Evolutionary conservation across 768 basidiomycete species (phyloP).

Genomic region (Pilatotrama ljubarskyi): DNA sequence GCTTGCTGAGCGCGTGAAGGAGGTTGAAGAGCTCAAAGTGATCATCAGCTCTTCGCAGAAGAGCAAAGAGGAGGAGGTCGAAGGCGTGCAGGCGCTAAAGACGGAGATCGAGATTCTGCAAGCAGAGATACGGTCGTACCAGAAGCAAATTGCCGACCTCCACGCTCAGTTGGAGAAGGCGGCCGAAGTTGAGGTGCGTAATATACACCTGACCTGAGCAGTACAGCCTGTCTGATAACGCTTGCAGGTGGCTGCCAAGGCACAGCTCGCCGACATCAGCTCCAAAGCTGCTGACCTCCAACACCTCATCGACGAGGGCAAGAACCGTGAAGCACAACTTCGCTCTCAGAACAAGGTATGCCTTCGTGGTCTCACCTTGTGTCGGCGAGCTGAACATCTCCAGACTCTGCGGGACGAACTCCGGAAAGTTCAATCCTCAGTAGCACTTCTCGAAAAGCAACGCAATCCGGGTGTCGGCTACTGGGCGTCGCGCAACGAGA

Average conservation of each 20-base stretch:
- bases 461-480: constrained; percentile 94
- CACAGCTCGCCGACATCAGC: constrained; percentile 49
- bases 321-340: constrained; percentile 66
- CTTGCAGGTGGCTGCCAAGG: constrained; percentile 43
- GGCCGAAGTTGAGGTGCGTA: constrained; percentile 63
- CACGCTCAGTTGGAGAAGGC: constrained; percentile 48
- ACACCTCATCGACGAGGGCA: constrained; percentile 71
- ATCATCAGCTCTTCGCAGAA: constrained; percentile 57
- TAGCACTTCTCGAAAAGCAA: constrained; percentile 84
- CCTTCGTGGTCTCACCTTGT: not conserved
- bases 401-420: constrained; percentile 92
- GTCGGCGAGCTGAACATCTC: not conserved
- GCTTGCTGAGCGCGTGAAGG: constrained; percentile 72
- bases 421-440: constrained; percentile 93
- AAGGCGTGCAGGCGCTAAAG: constrained; percentile 49
- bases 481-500: constrained; percentile 60
- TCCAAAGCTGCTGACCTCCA: constrained; percentile 55
- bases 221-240: not conserved
- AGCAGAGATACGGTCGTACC: constrained; percentile 47
- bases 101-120: constrained; percentile 54
- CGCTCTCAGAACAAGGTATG: constrained; percentile 79
- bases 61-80: constrained; percentile 60
- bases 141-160: constrained; percentile 57
- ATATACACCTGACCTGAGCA: no score
- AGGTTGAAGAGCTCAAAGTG: constrained; percentile 71